phyloP scores from a whole-genome alignment of 306 rosid genomes.

The Mimosa pudica region DNA sequence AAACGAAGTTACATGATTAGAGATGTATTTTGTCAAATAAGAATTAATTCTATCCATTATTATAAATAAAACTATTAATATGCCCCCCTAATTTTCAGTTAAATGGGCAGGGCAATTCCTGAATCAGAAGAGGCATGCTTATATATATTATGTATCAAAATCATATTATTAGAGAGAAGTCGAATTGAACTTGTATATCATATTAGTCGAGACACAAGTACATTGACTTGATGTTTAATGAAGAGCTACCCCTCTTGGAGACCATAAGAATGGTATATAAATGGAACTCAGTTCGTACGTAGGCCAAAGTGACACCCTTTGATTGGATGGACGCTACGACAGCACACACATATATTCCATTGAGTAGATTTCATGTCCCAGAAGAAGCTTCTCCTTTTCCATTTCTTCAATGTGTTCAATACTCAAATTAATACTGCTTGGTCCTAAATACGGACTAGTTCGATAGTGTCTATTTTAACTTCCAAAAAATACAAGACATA shows the following conservation, averaged over 20 bases:
- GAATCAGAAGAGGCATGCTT: neutral
- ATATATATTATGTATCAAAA: neutral
- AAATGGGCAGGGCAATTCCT: neutral
- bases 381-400: constrained; percentile 27
- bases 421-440: neutral
- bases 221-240: constrained; percentile 36
- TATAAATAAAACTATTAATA: too few relatives aligned
- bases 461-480: too few relatives aligned
- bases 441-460: too few relatives aligned
- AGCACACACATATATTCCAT: constrained; percentile 45
- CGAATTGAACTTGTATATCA: constrained; percentile 8
- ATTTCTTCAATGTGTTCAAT: constrained; percentile 25
- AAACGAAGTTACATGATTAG: neutral
- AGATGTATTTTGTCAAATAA: neutral
- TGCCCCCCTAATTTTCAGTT: neutral
- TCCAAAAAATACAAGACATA: too few relatives aligned
- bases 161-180: neutral
- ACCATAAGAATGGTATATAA: constrained; percentile 11
- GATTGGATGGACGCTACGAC: constrained; percentile 39
- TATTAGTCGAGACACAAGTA: constrained; percentile 42
- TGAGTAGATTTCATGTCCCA: constrained; percentile 21
- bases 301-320: constrained; percentile 43
- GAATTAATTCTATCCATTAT: too few relatives aligned
- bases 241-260: constrained; percentile 29
- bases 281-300: constrained; percentile 24